Base-by-base conservation (phyloP, 2,329 filamentous ascomycete species). In the Dendrostoma leiphaemia region DNA sequence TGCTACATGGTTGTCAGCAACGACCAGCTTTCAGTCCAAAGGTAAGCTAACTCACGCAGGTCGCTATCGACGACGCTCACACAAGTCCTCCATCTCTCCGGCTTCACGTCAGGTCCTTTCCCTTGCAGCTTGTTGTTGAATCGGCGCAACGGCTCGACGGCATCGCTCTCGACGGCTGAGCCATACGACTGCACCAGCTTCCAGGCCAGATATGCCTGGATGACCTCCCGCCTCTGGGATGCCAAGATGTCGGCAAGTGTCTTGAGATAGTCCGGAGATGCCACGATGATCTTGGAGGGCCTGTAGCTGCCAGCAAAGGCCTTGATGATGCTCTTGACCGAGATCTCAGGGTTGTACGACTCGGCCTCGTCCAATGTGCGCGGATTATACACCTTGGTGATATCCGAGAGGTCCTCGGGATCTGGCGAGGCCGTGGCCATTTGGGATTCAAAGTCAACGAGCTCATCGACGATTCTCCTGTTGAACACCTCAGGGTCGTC, bases 31-130 rank as follows among this genome's bases (percentile, higher is more conserved):
- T n/a, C n/a, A n/a, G n/a, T n/a, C n/a, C 17, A 4, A 17, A 15
- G 2, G 8, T 48, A 7, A 44, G 38, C 19, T n/a, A 13, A 48
- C 51, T 53, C 29, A 53, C 51, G 56, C 21, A 90, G 66, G 5
- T 80, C 78, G 21, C 69, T 66, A 59, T 88, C 83, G 5, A 86
- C 76, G 31, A 78, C 74, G 7, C 65, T 65, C 26, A 89, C 76
- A 61, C 86, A 90, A 6, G 76, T 84, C 61, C 85, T 77, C 85
- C 85, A 89, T 46, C 85, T 77, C 62, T 89, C 86, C 13, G 82
- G 71, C 19, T 75, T 76, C 2, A 84, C 81, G 48, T 86, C 76
- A 1, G 84, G 79, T 51, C 86, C 83, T 61, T 81, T 83, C 44
- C 83, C 86, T 56, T 75, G 73, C 5, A 89, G 73, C 43, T 80